Conservation (phyloP, 306 rosid species). For the Ormosia emarginata region DNA sequence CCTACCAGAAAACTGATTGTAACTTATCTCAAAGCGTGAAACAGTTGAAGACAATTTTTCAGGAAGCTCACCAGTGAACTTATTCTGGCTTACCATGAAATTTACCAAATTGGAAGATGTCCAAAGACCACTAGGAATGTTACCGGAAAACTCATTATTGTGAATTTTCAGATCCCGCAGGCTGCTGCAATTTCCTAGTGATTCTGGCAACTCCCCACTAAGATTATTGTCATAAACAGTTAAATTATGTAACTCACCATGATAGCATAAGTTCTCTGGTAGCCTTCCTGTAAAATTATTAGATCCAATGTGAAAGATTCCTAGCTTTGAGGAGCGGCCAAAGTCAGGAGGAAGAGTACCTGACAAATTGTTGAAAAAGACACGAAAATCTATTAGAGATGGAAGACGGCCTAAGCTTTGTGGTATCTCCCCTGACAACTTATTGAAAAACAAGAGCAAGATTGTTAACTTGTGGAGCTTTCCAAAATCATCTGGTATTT, state of each 20-base stretch:
- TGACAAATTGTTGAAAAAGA: conserved; percentile 39
- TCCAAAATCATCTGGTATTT: conserved; percentile 37
- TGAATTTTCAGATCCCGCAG: conserved; percentile 21
- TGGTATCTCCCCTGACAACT: conserved; percentile 40
- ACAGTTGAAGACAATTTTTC: conserved; percentile 38
- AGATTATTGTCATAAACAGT: conserved; percentile 42
- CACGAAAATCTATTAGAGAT: not conserved
- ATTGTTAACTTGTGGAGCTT: conserved; percentile 21
- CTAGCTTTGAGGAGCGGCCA: conserved; percentile 30
- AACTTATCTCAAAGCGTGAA: conserved; percentile 37
- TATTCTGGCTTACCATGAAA: conserved; percentile 39
- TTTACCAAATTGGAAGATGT: conserved; percentile 24
- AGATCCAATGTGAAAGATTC: conserved; percentile 18
- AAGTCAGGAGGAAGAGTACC: conserved; percentile 43
- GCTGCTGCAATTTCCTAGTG: conserved; percentile 54
- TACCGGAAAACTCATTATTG: conserved; percentile 46
- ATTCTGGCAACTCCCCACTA: conserved; percentile 57
- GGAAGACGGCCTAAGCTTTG: conserved; percentile 39
- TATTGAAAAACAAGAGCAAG: conserved; percentile 30
- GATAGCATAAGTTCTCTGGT: conserved; percentile 39
- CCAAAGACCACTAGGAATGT: conserved; percentile 74
- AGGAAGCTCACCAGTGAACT: conserved; percentile 57
- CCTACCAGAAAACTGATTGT: conserved; percentile 57
- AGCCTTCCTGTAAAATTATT: conserved; percentile 42
- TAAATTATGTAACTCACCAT: conserved; percentile 34